A percentile compares a stretch with the other conserved stretches of the same genome.
phyloP scores from a whole-genome alignment of 2,329 filamentous ascomycete genomes.

The Tolypocladium amazonense region DNA sequence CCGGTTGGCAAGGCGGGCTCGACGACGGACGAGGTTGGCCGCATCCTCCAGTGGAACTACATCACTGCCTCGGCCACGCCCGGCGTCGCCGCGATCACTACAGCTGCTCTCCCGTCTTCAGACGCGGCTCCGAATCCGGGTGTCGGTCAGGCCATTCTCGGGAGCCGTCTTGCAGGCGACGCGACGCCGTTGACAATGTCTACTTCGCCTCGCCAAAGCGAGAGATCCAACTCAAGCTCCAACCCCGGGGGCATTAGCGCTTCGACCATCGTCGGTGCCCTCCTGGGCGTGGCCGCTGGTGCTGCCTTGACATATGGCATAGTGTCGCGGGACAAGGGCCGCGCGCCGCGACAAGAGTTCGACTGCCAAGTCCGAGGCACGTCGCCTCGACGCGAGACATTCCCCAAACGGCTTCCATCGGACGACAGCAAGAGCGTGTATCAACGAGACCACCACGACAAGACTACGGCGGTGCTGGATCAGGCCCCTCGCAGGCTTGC shows the following conservation, averaged over 20 bases:
- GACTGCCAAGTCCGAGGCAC: slow-evolving; percentile 20
- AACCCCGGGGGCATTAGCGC: slow-evolving; percentile 26
- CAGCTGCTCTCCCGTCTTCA: not conserved
- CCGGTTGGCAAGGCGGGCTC: slow-evolving; percentile 24
- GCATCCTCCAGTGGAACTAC: slow-evolving; percentile 39
- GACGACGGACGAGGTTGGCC: slow-evolving; percentile 19
- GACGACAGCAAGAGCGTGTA: not conserved
- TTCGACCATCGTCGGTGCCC: slow-evolving; percentile 60
- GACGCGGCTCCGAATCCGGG: not conserved
- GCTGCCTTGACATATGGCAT: slow-evolving; percentile 58
- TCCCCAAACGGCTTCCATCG: slow-evolving; percentile 20
- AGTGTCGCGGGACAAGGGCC: slow-evolving; percentile 36
- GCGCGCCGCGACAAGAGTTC: slow-evolving; percentile 27
- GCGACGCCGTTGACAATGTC: not conserved
- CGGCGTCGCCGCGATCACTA: not conserved
- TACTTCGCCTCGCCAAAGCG: not conserved
- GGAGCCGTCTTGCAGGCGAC: not conserved
- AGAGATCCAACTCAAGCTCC: not conserved
- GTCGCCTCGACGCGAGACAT: slow-evolving; percentile 35
- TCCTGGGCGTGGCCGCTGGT: slow-evolving; percentile 67
- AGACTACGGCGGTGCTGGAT: not conserved
- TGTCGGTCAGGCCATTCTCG: not conserved
- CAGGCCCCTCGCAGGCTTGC: not conserved
- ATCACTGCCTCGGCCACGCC: slow-evolving; percentile 17
- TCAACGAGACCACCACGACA: not conserved